Base-by-base conservation (phyloP, 179 eudicot species). In the Spergularia azorica region DNA sequence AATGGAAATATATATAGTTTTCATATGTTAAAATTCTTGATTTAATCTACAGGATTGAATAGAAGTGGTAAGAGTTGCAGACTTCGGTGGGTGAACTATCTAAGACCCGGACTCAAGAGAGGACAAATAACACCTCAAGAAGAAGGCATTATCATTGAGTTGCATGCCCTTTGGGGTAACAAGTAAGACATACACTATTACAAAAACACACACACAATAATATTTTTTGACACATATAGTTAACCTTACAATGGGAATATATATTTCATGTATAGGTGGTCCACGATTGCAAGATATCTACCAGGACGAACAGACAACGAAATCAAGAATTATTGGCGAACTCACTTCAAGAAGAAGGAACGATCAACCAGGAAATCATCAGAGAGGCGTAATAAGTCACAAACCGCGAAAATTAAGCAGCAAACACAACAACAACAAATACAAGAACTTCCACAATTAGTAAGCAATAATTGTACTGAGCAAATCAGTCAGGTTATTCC, bases 111-210 rank as follows among this genome's bases (percentile, higher is more conserved):
- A 50, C 82, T 90, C 5, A 90, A 88, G 77, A 85, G 76, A 83
- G 87, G 92, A 66, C 90, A 85, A 59, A 62, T 90, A 5, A 82
- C 90, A 17, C 90, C 91, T 73, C 91, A 90, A 76, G 94, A 90
- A 79, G 89, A 90, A 84, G 88, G 88, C 83, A 81, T 90, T 83
- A 90, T 90, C 71, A 85, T 88, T 38, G 91, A 90, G 81, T 81
- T 90, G 11, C 94, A 90, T 85, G 86, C 94, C 61, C 76, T 87
- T 14, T 90, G 90, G 91, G 94, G 94, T 68, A 88, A 90, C 91
- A 88, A 84, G 94, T 88, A 86, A 81, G 56, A 46, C 36, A 77
- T 15, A 55, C 9, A 10, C 15, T 60, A n/a, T n/a, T 16, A 68
- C 43, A n/a, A n/a, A n/a, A 39, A 63, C 6, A 6, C 21, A 20